Base-by-base conservation (phyloP, 176 grass and related monocot genomes). In the Avena sativa region DNA sequence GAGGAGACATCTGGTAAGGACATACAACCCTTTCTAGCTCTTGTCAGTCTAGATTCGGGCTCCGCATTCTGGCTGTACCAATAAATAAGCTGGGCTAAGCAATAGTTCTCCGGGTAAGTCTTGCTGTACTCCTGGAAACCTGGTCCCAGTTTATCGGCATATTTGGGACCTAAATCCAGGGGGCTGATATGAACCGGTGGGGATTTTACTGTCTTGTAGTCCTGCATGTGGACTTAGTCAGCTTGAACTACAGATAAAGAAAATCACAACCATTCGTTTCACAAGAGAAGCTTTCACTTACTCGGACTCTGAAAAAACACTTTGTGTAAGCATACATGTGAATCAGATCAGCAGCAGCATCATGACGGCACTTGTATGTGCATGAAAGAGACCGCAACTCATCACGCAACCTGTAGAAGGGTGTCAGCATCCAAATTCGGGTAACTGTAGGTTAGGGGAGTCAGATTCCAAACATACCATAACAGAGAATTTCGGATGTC, bases 241-340 rank as follows among this genome's bases (percentile, higher is more conserved):
- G 81, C 79, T 78, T 79, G 40, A 67, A 52, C 12, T 74, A 63
- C 17, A 53, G 53, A 91, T 32, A 50, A 23, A 12, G 2, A 88
- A 83, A 89, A 76, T 52, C 71, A 75, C 53, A 75, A 85, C 46
- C 26, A 77, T 84, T 79, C 3, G 12, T 77, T 78, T 82, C 34
- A 36, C 47, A 72, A 72, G 71, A 57, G 70, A 71, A 59, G 57
- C 52, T 68, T 86, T 80, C 25, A 72, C 83, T 90, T 99, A 96
- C 97, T 87, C 74, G 85, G 52, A 89, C 83, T 90, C 90, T 94
- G 77, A 99, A 99, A 44, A 99, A 91, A 79, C 91, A 94, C 89
- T 99, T 99, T 20, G 94, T 99, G 79, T 99, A 96, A 78, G 97
- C 97, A 87, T 99, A 99, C 82, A 99, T 86, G 78, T 99, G 97